Base-by-base conservation (phyloP, 441 rosid species). In the Jatropha multifida region DNA sequence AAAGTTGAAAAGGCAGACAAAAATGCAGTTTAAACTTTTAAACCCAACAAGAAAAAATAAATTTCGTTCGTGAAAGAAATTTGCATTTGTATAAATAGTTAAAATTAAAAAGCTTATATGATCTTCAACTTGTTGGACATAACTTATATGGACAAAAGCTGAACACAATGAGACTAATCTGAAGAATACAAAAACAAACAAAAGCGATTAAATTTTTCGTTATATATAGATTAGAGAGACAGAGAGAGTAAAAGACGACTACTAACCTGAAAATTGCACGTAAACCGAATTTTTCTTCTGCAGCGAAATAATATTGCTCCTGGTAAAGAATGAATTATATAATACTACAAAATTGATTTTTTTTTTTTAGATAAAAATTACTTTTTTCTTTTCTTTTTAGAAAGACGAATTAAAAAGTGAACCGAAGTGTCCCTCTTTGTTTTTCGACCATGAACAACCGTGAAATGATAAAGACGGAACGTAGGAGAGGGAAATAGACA, bases 221-320 rank as follows among this genome's bases (percentile, higher is more conserved):
- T 51, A 9, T 51, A 51, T 14, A 51, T 11, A 51, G 13, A 13
- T 13, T 42, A 0, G 46, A 42, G 46, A 42, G 46, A 51, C 5
- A 14, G 17, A 51, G 55, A 51, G 13, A 51, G n/a, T 46, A 46
- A 46, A 46, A 8, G 51, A 46, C 12, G 51, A 32, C 32, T 1
- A 37, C 27, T 20, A 13, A 20, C 58, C 44, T 40, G 42, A 55
- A n/a, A 74, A 72, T 69, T 66, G 42, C 69, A 40, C 18, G 70
- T 58, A 58, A 54, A 78, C 69, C 65, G 27, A 46, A 23, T 65
- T 23, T 3, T 9, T 46, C 37, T 2, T 12, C 13, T 37, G 52
- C 18, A 46, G 58, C 68, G 13, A 40, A 54, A 62, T 7, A 41
- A 4, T 41, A 37, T 44, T 55, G 32, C 32, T 44, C 18, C n/a